Conservation (phyloP, 2,329 filamentous ascomycete genomes). For the Shiraia bambusicola region DNA sequence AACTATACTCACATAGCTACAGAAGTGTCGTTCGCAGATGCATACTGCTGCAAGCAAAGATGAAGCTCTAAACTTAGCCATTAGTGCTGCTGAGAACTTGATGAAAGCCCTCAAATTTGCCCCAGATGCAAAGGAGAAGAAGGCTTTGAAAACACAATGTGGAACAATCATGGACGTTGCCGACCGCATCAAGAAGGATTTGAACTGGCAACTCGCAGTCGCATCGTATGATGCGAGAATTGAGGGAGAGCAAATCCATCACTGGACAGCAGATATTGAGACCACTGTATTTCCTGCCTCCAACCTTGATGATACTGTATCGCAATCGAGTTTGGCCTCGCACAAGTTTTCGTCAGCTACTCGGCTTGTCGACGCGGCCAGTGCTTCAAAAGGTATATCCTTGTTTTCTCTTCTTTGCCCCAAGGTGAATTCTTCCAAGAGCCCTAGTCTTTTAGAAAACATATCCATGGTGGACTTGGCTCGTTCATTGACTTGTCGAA, state of each 20-base stretch:
- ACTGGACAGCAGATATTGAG: slow-evolving; percentile 28
- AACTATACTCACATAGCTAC: slow-evolving; percentile 20
- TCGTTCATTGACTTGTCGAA: slow-evolving; percentile 13
- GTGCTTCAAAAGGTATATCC: slow-evolving; percentile 19
- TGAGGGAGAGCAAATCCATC: slow-evolving; percentile 18
- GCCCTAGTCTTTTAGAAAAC: background rate
- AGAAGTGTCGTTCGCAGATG: slow-evolving; percentile 47
- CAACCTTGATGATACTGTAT: slow-evolving; percentile 2
- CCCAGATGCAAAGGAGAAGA: slow-evolving; percentile 62
- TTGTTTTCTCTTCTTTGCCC: slow-evolving; percentile 13
- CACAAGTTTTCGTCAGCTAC: slow-evolving; percentile 11
- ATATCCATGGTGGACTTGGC: background rate
- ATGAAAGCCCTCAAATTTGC: slow-evolving; percentile 72
- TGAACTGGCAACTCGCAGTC: slow-evolving; percentile 25
- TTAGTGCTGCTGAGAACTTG: slow-evolving; percentile 76
- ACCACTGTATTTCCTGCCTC: slow-evolving; percentile 3
- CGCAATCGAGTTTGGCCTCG: slow-evolving; percentile 10
- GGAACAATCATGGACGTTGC: slow-evolving; percentile 69
- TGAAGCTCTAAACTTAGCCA: slow-evolving; percentile 72
- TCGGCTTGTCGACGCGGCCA: slow-evolving; percentile 2
- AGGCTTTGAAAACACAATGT: slow-evolving; percentile 67
- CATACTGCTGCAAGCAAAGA: slow-evolving; percentile 54
- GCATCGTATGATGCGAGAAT: slow-evolving; percentile 7
- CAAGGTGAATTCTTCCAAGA: too few species aligned
- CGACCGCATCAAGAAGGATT: slow-evolving; percentile 68